Evolutionary conservation across 2,329 filamentous ascomycete species (phyloP).

Genomic region (Fusarium denticulatum): DNA sequence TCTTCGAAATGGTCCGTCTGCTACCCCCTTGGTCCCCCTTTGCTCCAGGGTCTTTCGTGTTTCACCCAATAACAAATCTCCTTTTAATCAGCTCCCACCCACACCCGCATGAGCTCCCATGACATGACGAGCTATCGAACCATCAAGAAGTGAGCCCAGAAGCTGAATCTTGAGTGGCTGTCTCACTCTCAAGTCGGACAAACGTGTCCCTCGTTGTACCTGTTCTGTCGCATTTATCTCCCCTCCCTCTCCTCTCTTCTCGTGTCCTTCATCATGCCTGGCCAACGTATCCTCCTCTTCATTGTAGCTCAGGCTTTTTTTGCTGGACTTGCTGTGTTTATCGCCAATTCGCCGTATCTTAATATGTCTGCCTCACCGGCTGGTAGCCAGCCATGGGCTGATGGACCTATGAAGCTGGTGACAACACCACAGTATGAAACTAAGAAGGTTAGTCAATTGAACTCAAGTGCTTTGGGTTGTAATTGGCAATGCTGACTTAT

Average conservation of each 20-base stretch:
- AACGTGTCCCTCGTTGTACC: constrained; percentile 14
- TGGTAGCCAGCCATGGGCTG: constrained; percentile 57
- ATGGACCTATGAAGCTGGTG: constrained; percentile 64
- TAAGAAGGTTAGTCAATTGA: constrained; percentile 56
- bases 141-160: constrained; percentile 36
- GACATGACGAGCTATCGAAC: constrained; percentile 38
- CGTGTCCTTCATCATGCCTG: constrained; percentile 30
- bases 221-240: background rate
- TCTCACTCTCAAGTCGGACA: constrained; percentile 17
- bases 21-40: background rate
- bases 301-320: constrained; percentile 46
- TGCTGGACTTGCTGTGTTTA: constrained; percentile 43
- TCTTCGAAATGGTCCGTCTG: constrained; percentile 23
- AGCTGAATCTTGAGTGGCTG: constrained; percentile 25
- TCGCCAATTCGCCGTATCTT: constrained; percentile 50
- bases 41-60: background rate
- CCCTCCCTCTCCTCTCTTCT: background rate
- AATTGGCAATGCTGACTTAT: background rate
- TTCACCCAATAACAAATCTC: constrained; percentile 18
- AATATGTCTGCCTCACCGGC: constrained; percentile 46
- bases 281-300: constrained; percentile 37
- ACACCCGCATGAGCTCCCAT: constrained; percentile 31
- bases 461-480: background rate
- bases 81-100: constrained; percentile 36
- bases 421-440: constrained; percentile 63